Evolutionary conservation across 768 basidiomycete species (phyloP), one percentile per base, ranked within the genome.

Genomic region (Psilocybe azurescens): DNA sequence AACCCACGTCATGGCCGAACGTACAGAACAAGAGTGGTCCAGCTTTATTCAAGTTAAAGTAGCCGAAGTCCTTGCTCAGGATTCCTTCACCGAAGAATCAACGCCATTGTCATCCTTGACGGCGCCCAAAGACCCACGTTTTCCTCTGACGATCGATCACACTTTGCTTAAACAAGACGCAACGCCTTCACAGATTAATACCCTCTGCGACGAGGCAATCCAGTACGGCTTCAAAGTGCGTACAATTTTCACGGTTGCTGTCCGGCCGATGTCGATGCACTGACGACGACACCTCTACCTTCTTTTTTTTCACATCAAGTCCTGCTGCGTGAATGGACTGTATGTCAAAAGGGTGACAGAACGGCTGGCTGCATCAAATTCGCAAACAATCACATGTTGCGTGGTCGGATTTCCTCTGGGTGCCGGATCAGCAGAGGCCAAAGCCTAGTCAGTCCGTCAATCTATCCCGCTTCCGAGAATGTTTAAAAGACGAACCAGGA

Each of bases 381-480:
- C 80, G 7, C 66, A 72, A 0, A 73, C 70, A 3, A 75, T 83
- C 2, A 72, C 79, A 2, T 85, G 84, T 59, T 78, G 78, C 49
- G 84, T 85, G 0, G 74, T 86, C 18, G 82, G 82, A 2, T 85
- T 86, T 62, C 83, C 83, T 47, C 74, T 85, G 1, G 83, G 83
- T 9, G 82, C 83, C 8, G 75, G 76, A 5, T 77, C 79, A 18
- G 69, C 79, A 3, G 73, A 72, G 50, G 71, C 78, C 0, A 84
- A 83, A 66, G 78, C 78, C 56, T 83, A 78, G 83, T 83, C 24
- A 68, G 77, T 73, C 30, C 18, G 33, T 49, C 14, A 1, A 10
- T 18, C 44, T 14, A 9, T 18, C 41, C 32, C 5, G 2, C 28
- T 28, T 11, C 30, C 13, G 48, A n/a, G 38, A 54, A 56, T 33